phyloP scores from a whole-genome alignment of 768 basidiomycete genomes.

The Tylopilus intermedius region DNA sequence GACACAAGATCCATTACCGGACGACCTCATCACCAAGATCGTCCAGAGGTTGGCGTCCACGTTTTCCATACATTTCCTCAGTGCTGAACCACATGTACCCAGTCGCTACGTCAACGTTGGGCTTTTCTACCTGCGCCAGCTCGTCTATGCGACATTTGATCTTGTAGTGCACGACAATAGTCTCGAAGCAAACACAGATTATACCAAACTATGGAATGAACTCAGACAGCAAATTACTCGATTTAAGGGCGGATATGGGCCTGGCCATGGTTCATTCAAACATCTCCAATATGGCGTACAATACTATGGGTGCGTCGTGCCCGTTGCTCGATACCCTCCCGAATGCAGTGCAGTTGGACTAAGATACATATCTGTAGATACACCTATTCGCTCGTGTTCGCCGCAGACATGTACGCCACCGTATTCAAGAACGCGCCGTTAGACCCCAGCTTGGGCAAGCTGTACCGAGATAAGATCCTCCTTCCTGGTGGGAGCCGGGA shows the following conservation, averaged over 20 bases:
- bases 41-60: constrained; percentile 52
- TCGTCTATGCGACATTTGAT: constrained; percentile 54
- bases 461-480: constrained; percentile 74
- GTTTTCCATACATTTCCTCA: neutral
- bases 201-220: constrained; percentile 73
- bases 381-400: constrained; percentile 67
- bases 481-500: constrained; percentile 66
- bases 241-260: constrained; percentile 32
- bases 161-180: constrained; percentile 14
- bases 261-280: constrained; percentile 38
- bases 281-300: constrained; percentile 69
- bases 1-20: constrained; percentile 62
- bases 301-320: constrained; percentile 51
- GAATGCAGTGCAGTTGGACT: neutral
- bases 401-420: constrained; percentile 56
- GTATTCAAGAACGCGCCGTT: constrained; percentile 76
- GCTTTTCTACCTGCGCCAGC: constrained; percentile 58
- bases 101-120: constrained; percentile 77
- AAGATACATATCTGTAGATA: constrained; percentile 35
- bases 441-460: constrained; percentile 56
- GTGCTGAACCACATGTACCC: neutral
- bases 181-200: constrained; percentile 52
- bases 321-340: neutral
- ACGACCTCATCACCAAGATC: constrained; percentile 67
- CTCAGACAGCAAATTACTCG: constrained; percentile 63